These are phyloP conservation scores for Lactifluus hygrophoroides DNA, from an alignment of 768 basidiomycete species.

Conservation along the genomic window DNA sequence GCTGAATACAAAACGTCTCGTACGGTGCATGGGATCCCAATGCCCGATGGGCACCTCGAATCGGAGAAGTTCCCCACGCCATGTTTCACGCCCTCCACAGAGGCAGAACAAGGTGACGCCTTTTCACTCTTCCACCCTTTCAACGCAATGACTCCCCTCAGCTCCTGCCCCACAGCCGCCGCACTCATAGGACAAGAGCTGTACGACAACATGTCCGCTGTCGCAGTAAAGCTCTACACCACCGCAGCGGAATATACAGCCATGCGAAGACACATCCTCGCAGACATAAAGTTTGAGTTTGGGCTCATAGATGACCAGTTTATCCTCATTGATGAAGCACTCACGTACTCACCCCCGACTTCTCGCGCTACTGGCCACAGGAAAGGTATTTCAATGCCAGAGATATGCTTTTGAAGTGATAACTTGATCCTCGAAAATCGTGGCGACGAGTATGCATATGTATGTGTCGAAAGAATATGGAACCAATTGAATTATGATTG, in stretches of 20 bases:
- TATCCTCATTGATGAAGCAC: conserved; percentile 90
- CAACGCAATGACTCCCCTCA: background rate
- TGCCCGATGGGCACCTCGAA: conserved; percentile 75
- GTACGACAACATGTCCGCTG: conserved; percentile 48
- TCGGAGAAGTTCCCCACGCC: conserved; percentile 74
- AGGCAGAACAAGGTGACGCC: conserved; percentile 89
- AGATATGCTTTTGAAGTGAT: conserved; percentile 34
- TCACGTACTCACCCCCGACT: conserved; percentile 98
- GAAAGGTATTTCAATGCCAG: conserved; percentile 76
- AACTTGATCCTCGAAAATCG: background rate
- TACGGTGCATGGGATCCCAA: conserved; percentile 78
- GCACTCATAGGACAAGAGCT: conserved; percentile 58
- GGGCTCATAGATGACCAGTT: conserved; percentile 62
- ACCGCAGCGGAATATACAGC: conserved; percentile 68
- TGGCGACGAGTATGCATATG: background rate
- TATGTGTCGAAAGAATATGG: background rate
- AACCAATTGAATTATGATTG: background rate
- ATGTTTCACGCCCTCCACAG: conserved; percentile 94
- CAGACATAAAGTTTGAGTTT: conserved; percentile 99
- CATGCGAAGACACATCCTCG: conserved; percentile 79
- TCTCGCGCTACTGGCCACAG: conserved; percentile 92
- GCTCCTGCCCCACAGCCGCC: conserved; percentile 36
- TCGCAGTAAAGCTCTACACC: conserved; percentile 58
- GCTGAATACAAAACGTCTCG: conserved; percentile 80
- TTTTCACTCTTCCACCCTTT: background rate